These are phyloP conservation scores for Candida maltosa DNA, from an alignment of 805 yeast genomes.

Conservation along the genomic window DNA sequence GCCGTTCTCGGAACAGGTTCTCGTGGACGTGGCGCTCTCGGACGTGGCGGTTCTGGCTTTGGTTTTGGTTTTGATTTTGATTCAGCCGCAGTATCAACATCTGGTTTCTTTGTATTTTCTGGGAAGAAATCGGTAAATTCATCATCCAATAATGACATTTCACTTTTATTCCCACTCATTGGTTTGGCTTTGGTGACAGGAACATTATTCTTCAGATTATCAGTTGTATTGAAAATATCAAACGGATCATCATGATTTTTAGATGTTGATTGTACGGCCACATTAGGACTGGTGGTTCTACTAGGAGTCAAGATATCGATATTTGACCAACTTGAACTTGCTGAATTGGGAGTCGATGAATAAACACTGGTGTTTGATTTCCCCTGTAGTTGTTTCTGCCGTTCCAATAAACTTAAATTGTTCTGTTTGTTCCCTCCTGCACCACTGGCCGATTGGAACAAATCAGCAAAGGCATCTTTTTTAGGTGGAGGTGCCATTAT, in stretches of 20 bases:
- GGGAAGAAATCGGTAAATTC: slow-evolving; percentile 40
- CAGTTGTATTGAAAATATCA: slow-evolving; percentile 8
- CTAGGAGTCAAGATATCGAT: slow-evolving; percentile 30
- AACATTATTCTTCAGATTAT: slow-evolving; percentile 1
- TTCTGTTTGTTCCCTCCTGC: slow-evolving; percentile 7
- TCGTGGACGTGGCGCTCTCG: neutral
- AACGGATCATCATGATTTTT: slow-evolving; percentile 8
- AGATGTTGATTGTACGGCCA: slow-evolving; percentile 3
- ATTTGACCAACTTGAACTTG: slow-evolving; percentile 23
- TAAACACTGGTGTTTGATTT: slow-evolving; percentile 36
- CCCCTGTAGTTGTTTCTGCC: slow-evolving; percentile 18
- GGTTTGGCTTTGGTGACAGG: neutral
- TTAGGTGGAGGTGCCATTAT: slow-evolving; percentile 37
- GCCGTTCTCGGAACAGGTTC: neutral
- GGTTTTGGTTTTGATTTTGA: slow-evolving; percentile 2
- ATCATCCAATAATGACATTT: slow-evolving; percentile 31
- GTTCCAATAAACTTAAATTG: slow-evolving; percentile 19
- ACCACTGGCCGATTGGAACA: slow-evolving; percentile 29
- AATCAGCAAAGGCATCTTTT: slow-evolving; percentile 44
- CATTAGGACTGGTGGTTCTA: slow-evolving; percentile 1
- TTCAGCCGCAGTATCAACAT: neutral
- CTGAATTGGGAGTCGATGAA: too few species aligned
- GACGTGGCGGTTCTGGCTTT: neutral
- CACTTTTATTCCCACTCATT: neutral
- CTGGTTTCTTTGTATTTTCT: slow-evolving; percentile 1